These are phyloP conservation scores for Neofusicoccum laricinum DNA, from an alignment of 2,329 filamentous ascomycete species.

Conservation along the genomic window DNA sequence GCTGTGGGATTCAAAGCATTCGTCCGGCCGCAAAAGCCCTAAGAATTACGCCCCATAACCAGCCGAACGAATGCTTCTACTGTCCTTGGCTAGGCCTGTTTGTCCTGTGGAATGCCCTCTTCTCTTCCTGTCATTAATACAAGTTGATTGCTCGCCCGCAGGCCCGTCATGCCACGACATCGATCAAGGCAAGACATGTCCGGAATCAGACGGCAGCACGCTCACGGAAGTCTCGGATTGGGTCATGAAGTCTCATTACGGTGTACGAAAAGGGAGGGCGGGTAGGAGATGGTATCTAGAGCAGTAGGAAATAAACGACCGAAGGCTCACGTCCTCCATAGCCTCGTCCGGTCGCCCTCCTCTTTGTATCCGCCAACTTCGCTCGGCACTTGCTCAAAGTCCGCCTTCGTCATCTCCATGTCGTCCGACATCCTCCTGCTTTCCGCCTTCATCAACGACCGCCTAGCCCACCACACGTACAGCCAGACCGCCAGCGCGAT, in stretches of 20 bases:
- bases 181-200: neutral
- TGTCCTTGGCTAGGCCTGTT: too few species aligned
- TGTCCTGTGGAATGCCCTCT: too few species aligned
- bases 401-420: constrained; percentile 21
- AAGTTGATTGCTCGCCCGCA: too few species aligned
- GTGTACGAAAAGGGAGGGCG: too few species aligned
- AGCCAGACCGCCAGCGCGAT: constrained; percentile 28
- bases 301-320: neutral
- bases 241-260: neutral
- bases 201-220: neutral
- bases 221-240: neutral
- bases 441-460: constrained; percentile 24
- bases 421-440: constrained; percentile 11
- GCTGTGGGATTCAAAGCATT: too few species aligned
- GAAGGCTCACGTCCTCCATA: neutral
- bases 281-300: constrained; percentile 1
- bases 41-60: too few species aligned
- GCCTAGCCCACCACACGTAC: constrained; percentile 28
- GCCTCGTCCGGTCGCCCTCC: neutral
- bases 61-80: too few species aligned
- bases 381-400: constrained; percentile 29
- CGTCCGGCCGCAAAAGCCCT: too few species aligned
- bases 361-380: neutral
- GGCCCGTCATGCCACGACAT: too few species aligned
- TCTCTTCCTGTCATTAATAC: too few species aligned